Conservation (phyloP, 192 early-diverging fungal genomes). For the Dissophora ornata region DNA sequence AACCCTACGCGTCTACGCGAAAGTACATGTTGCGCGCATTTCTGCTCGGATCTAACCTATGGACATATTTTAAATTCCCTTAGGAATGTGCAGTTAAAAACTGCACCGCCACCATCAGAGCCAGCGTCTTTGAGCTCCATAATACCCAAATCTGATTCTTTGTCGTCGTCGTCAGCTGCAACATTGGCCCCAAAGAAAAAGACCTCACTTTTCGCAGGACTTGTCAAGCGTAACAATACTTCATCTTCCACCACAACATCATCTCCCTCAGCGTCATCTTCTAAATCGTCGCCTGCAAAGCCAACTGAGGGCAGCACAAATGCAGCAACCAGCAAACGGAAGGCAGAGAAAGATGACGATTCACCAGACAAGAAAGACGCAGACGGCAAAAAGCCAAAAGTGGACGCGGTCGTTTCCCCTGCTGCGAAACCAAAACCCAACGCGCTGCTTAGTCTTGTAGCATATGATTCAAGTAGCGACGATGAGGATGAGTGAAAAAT, state of each 20-base stretch:
- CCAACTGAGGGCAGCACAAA: neutral
- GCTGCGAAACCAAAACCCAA: slow-evolving; percentile 24
- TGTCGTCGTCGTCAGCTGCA: neutral
- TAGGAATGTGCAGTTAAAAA: slow-evolving; percentile 26
- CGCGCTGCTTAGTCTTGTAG: slow-evolving; percentile 33
- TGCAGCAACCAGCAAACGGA: slow-evolving; percentile 19
- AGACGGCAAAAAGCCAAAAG: slow-evolving; percentile 26
- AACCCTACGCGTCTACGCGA: too few relatives aligned
- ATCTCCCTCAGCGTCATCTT: neutral
- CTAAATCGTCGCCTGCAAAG: neutral
- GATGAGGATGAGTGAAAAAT: slow-evolving; percentile 30
- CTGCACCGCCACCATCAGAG: slow-evolving; percentile 3
- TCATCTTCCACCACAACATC: neutral
- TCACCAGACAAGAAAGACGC: neutral
- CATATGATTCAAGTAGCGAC: slow-evolving; percentile 48
- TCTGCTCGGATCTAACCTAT: too few relatives aligned
- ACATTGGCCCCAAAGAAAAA: slow-evolving; percentile 2
- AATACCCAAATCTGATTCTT: neutral
- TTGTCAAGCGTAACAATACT: slow-evolving; percentile 27
- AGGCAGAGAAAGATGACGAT: slow-evolving; percentile 3
- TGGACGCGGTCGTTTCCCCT: neutral
- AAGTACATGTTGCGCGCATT: too few relatives aligned
- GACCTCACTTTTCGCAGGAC: slow-evolving; percentile 32
- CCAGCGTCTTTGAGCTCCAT: neutral
- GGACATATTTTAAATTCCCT: neutral